Evolutionary conservation across 1,284 basidiomycete species (phyloP), one percentile per base, ranked within the genome.

Genomic region (Erythrobasidium hasegawianum): DNA sequence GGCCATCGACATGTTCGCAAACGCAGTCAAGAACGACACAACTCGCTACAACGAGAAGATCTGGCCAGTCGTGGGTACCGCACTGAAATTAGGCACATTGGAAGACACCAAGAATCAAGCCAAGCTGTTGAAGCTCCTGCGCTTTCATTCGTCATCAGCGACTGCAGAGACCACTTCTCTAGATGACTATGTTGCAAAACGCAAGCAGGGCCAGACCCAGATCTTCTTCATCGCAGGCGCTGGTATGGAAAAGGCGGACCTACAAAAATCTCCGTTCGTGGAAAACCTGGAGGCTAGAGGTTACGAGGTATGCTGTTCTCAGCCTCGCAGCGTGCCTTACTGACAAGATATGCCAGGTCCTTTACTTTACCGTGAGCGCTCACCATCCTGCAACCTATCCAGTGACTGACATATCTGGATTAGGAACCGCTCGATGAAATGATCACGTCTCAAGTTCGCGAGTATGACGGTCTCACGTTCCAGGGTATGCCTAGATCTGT

Each of bases 271-370:
- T 72, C 88, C 96, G 40, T 96, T 96, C 75, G 87, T 96, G 29
- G 93, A 97, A 80, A 94, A 94, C 75, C 83, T 96, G 38, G 82
- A 89, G 69, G 92, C 93, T 49, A 84, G 94, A 71, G 93, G 94
- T 1, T 97, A 96, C 73, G 92, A 97, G 77, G 90, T 96, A 29
- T 79, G 97, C 43, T 81, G n/a, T n/a, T n/a, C n/a, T 96, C 56
- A 88, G 45, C 16, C 45, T 59, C n/a, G n/a, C n/a, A n/a, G n/a
- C n/a, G n/a, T n/a, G n/a, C n/a, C n/a, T n/a, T n/a, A n/a, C n/a
- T n/a, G n/a, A n/a, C n/a, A n/a, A n/a, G n/a, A 5, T 11, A 11
- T 11, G 11, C 11, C 33, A 33, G 33, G 33, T 33, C 11, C 33
- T 33, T 4, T 33, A 33, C 33, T 33, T 33, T 11, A 33, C 33